These are phyloP conservation scores for Monosporascus ibericus DNA, from an alignment of 2,329 filamentous ascomycete genomes.

Conservation along the genomic window DNA sequence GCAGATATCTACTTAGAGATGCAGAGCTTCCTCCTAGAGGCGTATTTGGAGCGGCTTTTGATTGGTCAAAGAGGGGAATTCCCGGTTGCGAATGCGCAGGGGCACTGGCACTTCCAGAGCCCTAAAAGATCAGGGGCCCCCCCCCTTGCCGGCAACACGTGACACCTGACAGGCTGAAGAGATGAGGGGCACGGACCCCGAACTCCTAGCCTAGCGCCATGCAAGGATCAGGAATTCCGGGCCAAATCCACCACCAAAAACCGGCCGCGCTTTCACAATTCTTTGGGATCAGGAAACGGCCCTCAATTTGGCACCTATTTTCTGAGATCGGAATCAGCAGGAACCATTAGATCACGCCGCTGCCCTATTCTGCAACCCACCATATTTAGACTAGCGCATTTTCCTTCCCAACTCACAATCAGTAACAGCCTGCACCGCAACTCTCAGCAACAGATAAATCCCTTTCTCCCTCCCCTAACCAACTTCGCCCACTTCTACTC, in stretches of 20 bases:
- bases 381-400: slow-evolving; percentile 10
- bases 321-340: background rate
- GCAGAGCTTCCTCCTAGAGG: background rate
- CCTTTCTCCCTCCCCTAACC: slow-evolving; percentile 9
- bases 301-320: background rate
- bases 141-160: background rate
- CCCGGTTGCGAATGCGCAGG: background rate
- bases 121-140: background rate
- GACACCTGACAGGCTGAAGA: background rate
- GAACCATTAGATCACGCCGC: background rate
- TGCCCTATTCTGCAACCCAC: background rate
- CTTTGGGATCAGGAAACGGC: background rate
- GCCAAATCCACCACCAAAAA: background rate
- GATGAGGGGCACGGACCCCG: background rate
- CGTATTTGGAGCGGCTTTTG: background rate
- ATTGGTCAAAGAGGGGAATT: background rate
- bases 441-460: slow-evolving; percentile 18
- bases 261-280: background rate
- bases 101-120: background rate
- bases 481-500: slow-evolving; percentile 10
- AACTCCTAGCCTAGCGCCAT: background rate
- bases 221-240: background rate
- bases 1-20: background rate
- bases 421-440: slow-evolving; percentile 22
- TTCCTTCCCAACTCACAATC: slow-evolving; percentile 18